Percentiles rank a stretch among this genome's conserved stretches.
These are phyloP conservation scores for Aspergillus oerlinghausenensis DNA, from an alignment of 2,329 filamentous ascomycete genomes.

Conservation along the genomic window DNA sequence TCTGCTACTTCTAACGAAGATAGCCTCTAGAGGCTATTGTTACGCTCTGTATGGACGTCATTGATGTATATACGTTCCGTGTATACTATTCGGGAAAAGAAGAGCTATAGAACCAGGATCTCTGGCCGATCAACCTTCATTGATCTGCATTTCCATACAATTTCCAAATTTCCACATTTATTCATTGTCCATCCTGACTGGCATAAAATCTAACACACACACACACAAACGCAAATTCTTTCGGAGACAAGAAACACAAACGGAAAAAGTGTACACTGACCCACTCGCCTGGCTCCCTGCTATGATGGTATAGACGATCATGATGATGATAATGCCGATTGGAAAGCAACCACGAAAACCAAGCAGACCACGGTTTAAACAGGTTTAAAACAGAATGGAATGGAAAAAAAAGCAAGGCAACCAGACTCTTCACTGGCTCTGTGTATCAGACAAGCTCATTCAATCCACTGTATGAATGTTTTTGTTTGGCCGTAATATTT, in stretches of 20 bases:
- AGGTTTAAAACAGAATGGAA: conserved; percentile 8
- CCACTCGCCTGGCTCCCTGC: conserved; percentile 26
- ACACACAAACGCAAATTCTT: conserved; percentile 4
- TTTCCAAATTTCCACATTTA: conserved; percentile 18
- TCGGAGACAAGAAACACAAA: conserved; percentile 8
- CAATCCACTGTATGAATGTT: background rate
- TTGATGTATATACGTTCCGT: background rate
- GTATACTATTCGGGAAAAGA: background rate
- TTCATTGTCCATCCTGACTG: conserved; percentile 13
- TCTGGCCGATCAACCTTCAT: background rate
- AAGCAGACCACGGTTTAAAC: conserved; percentile 7
- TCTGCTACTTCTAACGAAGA: background rate
- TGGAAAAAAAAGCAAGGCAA: background rate
- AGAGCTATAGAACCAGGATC: background rate
- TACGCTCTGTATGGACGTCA: background rate
- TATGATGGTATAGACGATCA: conserved; percentile 24
- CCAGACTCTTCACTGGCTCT: background rate
- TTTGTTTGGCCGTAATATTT: background rate
- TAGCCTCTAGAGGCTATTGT: background rate
- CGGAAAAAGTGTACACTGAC: conserved; percentile 14
- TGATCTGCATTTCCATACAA: conserved; percentile 12
- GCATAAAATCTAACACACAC: conserved; percentile 14
- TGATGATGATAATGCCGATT: conserved; percentile 17
- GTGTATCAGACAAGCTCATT: conserved; percentile 2
- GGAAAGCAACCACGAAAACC: conserved; percentile 17